Percentiles rank a stretch among this genome's conserved stretches.
Evolutionary conservation across 371 early-diverging fungal genomes (phyloP).

Genomic region (Coemansia linderi): DNA sequence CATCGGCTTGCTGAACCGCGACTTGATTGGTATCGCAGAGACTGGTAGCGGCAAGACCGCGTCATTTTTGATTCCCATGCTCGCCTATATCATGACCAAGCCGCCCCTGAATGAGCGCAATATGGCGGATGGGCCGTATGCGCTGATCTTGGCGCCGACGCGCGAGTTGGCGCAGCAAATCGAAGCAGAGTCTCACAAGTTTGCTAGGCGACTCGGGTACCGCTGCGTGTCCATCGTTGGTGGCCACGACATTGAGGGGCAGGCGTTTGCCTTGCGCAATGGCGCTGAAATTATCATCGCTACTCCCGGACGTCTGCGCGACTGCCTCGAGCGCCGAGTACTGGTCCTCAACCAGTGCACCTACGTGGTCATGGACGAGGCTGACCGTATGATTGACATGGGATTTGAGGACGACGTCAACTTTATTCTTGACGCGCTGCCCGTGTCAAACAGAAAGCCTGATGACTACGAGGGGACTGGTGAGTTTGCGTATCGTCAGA

Average conservation of each 20-base stretch:
- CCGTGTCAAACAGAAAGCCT: conserved; percentile 85
- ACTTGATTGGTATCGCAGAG: conserved; percentile 97
- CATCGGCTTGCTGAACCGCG: conserved; percentile 86
- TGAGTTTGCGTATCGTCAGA: conserved; percentile 82
- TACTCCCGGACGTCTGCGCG: conserved; percentile 95
- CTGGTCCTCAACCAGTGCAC: conserved; percentile 82
- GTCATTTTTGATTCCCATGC: conserved; percentile 94
- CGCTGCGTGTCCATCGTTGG: conserved; percentile 90
- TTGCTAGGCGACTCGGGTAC: conserved; percentile 77
- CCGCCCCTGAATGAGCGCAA: conserved; percentile 76
- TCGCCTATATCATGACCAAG: conserved; percentile 80
- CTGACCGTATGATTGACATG: conserved; percentile 98
- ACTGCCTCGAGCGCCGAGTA: conserved; percentile 81
- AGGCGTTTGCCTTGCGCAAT: conserved; percentile 78
- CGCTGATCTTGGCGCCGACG: conserved; percentile 93
- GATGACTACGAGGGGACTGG: conserved; percentile 70
- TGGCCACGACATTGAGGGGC: conserved; percentile 88
- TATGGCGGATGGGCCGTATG: conserved; percentile 86
- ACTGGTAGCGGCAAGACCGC: conserved; percentile 99
- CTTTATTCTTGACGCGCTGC: conserved; percentile 90
- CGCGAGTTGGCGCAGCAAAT: conserved; percentile 96
- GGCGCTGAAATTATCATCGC: conserved; percentile 93
- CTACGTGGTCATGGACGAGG: conserved; percentile 96
- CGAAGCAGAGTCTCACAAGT: conserved; percentile 85
- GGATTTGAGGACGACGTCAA: conserved; percentile 96